A percentile compares a stretch with the other conserved stretches of the same genome.
Conservation (phyloP, 2,329 filamentous ascomycete species). For the Aspergillus bombycis region DNA sequence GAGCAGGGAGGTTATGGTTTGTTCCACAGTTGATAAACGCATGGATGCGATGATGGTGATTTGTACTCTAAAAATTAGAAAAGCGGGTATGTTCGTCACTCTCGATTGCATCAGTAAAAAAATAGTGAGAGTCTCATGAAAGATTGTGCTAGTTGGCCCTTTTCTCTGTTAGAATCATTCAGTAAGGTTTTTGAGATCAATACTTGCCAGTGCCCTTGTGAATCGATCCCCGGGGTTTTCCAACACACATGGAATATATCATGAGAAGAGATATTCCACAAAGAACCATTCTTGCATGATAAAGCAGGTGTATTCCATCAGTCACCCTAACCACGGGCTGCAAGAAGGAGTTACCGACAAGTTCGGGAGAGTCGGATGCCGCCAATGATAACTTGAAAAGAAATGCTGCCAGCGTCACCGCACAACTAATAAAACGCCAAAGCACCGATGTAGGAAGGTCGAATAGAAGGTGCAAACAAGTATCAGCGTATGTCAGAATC, state of each 20-base stretch:
- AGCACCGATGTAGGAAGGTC: constrained; percentile 31
- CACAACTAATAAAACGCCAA: constrained; percentile 38
- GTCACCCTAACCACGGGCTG: constrained; percentile 41
- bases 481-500: constrained; percentile 67
- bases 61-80: constrained; percentile 72
- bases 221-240: constrained; percentile 9
- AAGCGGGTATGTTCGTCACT: constrained; percentile 81
- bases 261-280: constrained; percentile 45
- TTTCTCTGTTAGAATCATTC: constrained; percentile 15
- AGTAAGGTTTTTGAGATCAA: background rate
- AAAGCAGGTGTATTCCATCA: constrained; percentile 48
- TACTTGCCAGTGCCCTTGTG: constrained; percentile 22
- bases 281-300: constrained; percentile 57
- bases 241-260: constrained; percentile 26
- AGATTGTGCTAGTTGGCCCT: constrained; percentile 25
- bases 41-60: constrained; percentile 55
- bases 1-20: constrained; percentile 72
- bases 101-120: constrained; percentile 87
- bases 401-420: constrained; percentile 61
- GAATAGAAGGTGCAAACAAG: constrained; percentile 50
- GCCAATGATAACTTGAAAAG: constrained; percentile 92
- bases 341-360: constrained; percentile 55
- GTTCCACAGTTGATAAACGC: constrained; percentile 53
- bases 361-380: constrained; percentile 81
- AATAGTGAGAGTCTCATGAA: constrained; percentile 72